phyloP scores from a whole-genome alignment of 2,329 filamentous ascomycete species.

The Clathrospora elynae region DNA sequence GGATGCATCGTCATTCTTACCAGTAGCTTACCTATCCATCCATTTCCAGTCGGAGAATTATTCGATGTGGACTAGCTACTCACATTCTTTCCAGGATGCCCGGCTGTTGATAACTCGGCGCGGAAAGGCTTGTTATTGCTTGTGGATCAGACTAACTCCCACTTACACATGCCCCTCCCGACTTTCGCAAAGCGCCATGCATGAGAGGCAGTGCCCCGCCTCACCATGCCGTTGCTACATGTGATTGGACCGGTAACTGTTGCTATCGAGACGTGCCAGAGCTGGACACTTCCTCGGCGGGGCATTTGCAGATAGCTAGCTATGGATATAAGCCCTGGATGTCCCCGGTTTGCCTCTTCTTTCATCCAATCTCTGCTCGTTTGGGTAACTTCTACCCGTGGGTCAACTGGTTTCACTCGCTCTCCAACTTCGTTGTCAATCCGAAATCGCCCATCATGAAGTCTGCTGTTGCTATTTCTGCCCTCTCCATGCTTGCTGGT shows the following conservation, averaged over 20 bases:
- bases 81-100: background rate
- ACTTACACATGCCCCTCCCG: slow-evolving; percentile 26
- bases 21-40: slow-evolving; percentile 11
- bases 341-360: slow-evolving; percentile 1
- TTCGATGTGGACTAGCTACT: background rate
- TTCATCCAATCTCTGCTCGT: slow-evolving; percentile 8
- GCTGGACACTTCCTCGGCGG: slow-evolving; percentile 23
- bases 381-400: slow-evolving; percentile 9
- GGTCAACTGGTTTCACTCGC: slow-evolving; percentile 12
- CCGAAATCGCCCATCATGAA: slow-evolving; percentile 34
- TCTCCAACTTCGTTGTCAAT: slow-evolving; percentile 1
- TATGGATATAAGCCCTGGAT: slow-evolving; percentile 25
- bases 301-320: slow-evolving; percentile 6
- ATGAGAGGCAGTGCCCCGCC: slow-evolving; percentile 19
- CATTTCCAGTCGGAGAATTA: background rate
- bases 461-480: slow-evolving; percentile 25
- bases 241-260: slow-evolving; percentile 16
- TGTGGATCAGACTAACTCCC: slow-evolving; percentile 23
- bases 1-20: slow-evolving; percentile 24
- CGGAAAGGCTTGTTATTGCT: slow-evolving; percentile 24
- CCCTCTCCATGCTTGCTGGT: slow-evolving; percentile 35
- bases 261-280: slow-evolving; percentile 20
- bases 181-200: slow-evolving; percentile 26
- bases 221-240: background rate
- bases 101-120: slow-evolving; percentile 1